Base-by-base conservation (phyloP, 2,329 filamentous ascomycete genomes). In the Apiospora malaysiana region DNA sequence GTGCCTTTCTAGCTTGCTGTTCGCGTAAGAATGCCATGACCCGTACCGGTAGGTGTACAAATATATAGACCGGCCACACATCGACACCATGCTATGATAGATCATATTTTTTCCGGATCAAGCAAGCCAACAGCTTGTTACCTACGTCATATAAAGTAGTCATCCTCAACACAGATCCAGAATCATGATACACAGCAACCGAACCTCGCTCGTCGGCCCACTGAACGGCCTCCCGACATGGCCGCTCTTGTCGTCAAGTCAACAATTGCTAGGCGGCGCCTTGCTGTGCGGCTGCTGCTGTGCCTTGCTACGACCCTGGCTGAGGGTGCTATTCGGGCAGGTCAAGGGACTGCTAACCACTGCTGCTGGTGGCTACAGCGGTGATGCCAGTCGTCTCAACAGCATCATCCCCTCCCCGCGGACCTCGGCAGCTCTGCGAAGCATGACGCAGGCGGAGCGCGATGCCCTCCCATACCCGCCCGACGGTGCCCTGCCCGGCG, bases 401-500 rank as follows among this genome's bases (percentile, higher is more conserved):
- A 59, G n/a, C 18, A 40, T 40, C 27, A 63, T 63, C 27, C 56
- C 18, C 32, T 63, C 56, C 18, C 56, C 56, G 16, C 32, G 56
- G 32, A 63, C 32, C 9, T 63, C 18, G 32, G 32, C 32, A 18
- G 56, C 56, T 32, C 32, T 63, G 16, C 5, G 56, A 10, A 18
- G 18, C 32, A 40, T 63, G 56, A 40, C 65, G 14, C 65, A 67
- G 65, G 23, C 40, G n/a, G 65, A 46, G 40, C 65, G 40, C 65
- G 65, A 67, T 2, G 25, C 40, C 40, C 40, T 87, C 8, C 87
- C 90, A 2, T 94, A 96, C 79, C 92, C 92, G 1, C 89, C 89
- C 3, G 87, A 94, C 79, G 40, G 40, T 3, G 87, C 88, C 21
- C 86, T 95, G 18, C 92, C 92, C 0, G 91, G 93, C 8, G 88